Evolutionary conservation across 768 basidiomycete species (phyloP).

Genomic region (Glaciozyma martinii): DNA sequence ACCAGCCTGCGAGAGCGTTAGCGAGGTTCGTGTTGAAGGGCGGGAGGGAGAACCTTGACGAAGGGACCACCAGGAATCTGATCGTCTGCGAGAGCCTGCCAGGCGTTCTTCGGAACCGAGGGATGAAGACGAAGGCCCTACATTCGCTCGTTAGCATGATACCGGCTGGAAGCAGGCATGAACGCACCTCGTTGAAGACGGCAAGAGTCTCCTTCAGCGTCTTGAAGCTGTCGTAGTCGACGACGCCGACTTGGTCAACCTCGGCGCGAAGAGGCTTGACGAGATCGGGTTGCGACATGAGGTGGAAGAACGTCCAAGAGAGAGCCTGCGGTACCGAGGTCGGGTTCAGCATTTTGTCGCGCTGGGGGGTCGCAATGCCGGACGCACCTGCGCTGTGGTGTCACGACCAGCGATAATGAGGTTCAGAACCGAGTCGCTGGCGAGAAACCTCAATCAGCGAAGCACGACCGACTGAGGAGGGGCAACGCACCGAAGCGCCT

Average conservation of each 20-base stretch:
- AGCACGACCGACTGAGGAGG: background rate
- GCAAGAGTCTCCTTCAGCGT: slow-evolving; percentile 4
- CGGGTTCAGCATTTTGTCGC: no score
- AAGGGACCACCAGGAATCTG: slow-evolving; percentile 6
- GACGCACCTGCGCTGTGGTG: slow-evolving; percentile 13
- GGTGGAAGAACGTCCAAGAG: slow-evolving; percentile 19
- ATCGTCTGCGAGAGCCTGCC: slow-evolving; percentile 13
- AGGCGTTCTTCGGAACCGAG: slow-evolving; percentile 20
- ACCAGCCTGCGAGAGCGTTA: slow-evolving; percentile 9
- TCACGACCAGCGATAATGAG: slow-evolving; percentile 27
- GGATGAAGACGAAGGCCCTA: background rate
- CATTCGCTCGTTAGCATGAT: background rate
- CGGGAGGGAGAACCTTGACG: no score
- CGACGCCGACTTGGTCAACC: background rate
- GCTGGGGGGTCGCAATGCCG: no score
- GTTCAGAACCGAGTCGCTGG: slow-evolving; percentile 26
- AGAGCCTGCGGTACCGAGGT: slow-evolving; percentile 5
- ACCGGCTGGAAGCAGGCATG: background rate
- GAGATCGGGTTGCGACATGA: slow-evolving; percentile 5
- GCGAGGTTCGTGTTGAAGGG: no score
- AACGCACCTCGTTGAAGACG: slow-evolving; percentile 9
- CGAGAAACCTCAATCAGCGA: no score
- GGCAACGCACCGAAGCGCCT: slow-evolving; percentile 9
- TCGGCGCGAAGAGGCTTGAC: slow-evolving; percentile 7
- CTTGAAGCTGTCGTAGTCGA: slow-evolving; percentile 17